Conservation (phyloP, 495 filamentous ascomycete genomes). For the Xylaria acuta region DNA sequence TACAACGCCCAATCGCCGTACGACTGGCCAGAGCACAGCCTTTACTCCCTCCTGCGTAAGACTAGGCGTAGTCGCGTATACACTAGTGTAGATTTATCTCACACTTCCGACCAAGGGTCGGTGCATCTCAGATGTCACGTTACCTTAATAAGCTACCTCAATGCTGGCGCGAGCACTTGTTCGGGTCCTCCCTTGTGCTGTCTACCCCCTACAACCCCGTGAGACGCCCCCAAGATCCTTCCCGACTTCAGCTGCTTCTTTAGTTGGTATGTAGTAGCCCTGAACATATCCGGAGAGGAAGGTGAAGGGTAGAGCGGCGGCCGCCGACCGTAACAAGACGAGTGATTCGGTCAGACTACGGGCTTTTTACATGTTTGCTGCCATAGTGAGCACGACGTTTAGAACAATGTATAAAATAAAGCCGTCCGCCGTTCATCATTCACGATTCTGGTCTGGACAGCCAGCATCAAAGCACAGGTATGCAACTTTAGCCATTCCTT, state of each 20-base stretch:
- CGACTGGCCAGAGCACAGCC: background rate
- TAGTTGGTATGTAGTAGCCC: background rate
- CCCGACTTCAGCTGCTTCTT: background rate
- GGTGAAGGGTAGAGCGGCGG: background rate
- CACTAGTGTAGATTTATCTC: background rate
- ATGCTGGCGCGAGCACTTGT: background rate
- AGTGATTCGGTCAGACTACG: background rate
- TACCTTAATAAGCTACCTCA: slow-evolving; percentile 5
- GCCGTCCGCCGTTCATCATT: background rate
- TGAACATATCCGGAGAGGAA: slow-evolving; percentile 4
- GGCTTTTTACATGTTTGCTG: background rate
- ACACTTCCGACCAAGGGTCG: background rate
- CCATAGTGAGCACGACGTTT: background rate
- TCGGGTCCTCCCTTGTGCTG: background rate
- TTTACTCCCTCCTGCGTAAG: background rate
- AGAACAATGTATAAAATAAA: slow-evolving; percentile 9
- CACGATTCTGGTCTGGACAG: background rate
- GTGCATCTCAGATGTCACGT: slow-evolving; percentile 13
- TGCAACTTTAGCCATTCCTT: slow-evolving; percentile 17
- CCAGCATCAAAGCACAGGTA: background rate
- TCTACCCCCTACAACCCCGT: background rate
- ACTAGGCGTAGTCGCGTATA: background rate
- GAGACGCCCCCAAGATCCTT: background rate
- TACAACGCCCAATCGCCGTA: background rate
- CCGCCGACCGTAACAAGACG: background rate